Base-by-base conservation (phyloP, 176 grass and related monocot species). In the Tillandsia fasciculata region DNA sequence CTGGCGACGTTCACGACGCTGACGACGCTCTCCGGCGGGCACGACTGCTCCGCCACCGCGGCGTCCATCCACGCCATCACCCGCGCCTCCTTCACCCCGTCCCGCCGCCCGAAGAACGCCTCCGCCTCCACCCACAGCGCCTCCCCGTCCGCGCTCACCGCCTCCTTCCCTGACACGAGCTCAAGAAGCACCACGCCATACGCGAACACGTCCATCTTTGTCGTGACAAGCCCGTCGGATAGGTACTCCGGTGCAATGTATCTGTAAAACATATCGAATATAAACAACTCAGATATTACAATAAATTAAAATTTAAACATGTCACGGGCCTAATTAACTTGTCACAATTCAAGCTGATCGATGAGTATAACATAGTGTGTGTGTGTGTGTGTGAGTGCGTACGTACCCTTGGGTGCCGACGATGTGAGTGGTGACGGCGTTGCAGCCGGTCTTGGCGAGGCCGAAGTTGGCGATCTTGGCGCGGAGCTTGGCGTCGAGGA, bases 391-490 rank as follows among this genome's bases (percentile, higher is more conserved):
- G 33, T 42, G 0, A 5, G 33, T 42, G 7, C 5, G 33, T 42
- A 7, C 33, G 33, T 12, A 48, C 52, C 70, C 83, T 72, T 93
- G 94, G 12, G 94, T 93, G 76, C 94, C 94, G 3, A 99, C 81
- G 82, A 93, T 99, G 83, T 93, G 84, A 50, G 94, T 99, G 70
- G 89, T 99, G 72, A 99, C 84, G 20, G 94, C 89, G 81, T 99
- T 99, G 78, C 78, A 71, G 58, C 94, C 94, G 53, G 94, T 80
- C 80, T 87, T 92, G 80, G 94, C 94, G 74, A 99, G 94, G 18
- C 94, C 94, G 66, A 99, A 99, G 86, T 99, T 99, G 68, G 94
- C 94, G 65, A 99, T 93, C 89, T 99, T 99, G 77, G 89, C 94
- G 74, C 58, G 80, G 65, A 99, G 77, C 64, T 54, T 64, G 49